These are phyloP conservation scores for Rhizoclosmatium globosum DNA, from an alignment of 192 early-diverging fungal genomes.

Conservation along the genomic window DNA sequence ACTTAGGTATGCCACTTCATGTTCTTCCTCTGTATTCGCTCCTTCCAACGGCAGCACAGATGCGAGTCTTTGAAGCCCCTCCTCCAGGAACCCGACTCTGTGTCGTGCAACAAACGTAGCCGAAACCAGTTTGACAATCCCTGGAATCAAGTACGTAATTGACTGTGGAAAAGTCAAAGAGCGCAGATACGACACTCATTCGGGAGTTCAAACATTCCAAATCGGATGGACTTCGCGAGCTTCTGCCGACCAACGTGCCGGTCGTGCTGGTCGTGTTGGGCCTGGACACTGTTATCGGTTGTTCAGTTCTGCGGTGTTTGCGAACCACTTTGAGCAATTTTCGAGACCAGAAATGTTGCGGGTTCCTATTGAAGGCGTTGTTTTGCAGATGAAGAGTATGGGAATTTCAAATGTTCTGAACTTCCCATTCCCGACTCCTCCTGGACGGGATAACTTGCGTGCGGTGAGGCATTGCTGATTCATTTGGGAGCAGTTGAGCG, in stretches of 20 bases:
- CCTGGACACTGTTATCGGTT: slow-evolving; percentile 98
- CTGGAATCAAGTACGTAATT: slow-evolving; percentile 93
- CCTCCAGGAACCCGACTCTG: slow-evolving; percentile 89
- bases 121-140: slow-evolving; percentile 98
- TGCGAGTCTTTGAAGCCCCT: slow-evolving; percentile 88
- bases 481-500: slow-evolving; percentile 80
- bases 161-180: slow-evolving; percentile 96
- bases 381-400: slow-evolving; percentile 99
- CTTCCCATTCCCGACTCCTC: slow-evolving; percentile 98
- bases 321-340: slow-evolving; percentile 86
- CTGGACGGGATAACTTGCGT: slow-evolving; percentile 72
- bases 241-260: slow-evolving; percentile 92
- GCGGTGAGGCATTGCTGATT: slow-evolving; percentile 83
- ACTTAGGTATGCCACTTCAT: slow-evolving; percentile 71
- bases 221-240: slow-evolving; percentile 95
- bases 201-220: slow-evolving; percentile 89
- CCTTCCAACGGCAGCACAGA: slow-evolving; percentile 88
- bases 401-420: slow-evolving; percentile 91
- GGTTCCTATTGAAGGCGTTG: slow-evolving; percentile 95
- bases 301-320: slow-evolving; percentile 92
- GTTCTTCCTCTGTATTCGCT: slow-evolving; percentile 98
- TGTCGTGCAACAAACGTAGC: slow-evolving; percentile 98
- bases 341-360: slow-evolving; percentile 90
- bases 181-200: slow-evolving; percentile 82
- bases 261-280: slow-evolving; percentile 94